A percentile compares a stretch with the other conserved stretches of the same genome.
Conservation (phyloP, 139 green algal species). For the Chlamydomonas sphaeroides region DNA sequence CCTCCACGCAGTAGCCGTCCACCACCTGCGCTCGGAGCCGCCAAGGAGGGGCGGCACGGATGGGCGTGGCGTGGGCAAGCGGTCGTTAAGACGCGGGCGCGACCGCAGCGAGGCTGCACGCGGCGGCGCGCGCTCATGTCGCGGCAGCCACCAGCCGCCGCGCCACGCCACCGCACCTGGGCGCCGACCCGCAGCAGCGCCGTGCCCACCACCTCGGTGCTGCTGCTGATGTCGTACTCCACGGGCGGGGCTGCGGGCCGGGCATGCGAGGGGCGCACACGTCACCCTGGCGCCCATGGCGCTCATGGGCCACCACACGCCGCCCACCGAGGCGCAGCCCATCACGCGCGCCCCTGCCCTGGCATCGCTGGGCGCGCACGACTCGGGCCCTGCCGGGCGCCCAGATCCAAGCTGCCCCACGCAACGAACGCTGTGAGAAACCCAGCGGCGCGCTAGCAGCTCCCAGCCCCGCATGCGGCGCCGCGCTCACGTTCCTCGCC, state of each 20-base stretch:
- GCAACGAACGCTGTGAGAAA: too few species aligned
- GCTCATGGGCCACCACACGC: background rate
- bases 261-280: background rate
- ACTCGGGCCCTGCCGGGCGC: too few species aligned
- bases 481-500: slow-evolving; percentile 4
- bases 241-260: background rate
- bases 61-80: too few species aligned
- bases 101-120: too few species aligned
- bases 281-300: background rate
- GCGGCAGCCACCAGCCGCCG: too few species aligned
- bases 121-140: too few species aligned
- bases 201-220: slow-evolving; percentile 1
- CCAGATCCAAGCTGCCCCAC: too few species aligned
- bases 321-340: too few species aligned
- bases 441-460: too few species aligned
- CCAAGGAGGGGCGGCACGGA: background rate
- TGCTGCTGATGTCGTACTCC: slow-evolving; percentile 22
- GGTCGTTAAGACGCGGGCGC: too few species aligned
- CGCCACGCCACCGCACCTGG: background rate
- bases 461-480: background rate
- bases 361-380: too few species aligned
- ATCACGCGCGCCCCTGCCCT: too few species aligned
- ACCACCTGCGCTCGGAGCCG: background rate
- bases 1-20: slow-evolving; percentile 18
- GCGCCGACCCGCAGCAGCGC: background rate